These are phyloP conservation scores for Kondoa subrosea DNA, from an alignment of 768 basidiomycete genomes.

Conservation along the genomic window DNA sequence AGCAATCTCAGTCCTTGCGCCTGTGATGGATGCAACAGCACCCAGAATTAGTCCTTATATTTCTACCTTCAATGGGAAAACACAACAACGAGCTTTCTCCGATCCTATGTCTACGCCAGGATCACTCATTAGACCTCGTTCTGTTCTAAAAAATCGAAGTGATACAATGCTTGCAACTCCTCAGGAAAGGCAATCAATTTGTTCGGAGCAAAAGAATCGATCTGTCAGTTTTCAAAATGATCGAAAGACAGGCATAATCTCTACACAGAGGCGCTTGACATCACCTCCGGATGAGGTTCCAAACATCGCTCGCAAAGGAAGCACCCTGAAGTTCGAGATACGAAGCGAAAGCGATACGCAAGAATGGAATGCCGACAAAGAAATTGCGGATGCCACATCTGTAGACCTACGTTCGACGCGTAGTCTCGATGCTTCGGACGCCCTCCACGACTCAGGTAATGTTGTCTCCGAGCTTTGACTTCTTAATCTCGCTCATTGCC, in stretches of 20 bases:
- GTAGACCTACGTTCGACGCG: too few relatives aligned
- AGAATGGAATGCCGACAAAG: neutral
- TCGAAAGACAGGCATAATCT: constrained; percentile 49
- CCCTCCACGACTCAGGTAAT: too few relatives aligned
- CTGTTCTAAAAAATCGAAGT: constrained; percentile 32
- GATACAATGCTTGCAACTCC: constrained; percentile 31
- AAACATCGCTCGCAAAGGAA: neutral
- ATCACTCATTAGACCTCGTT: constrained; percentile 15
- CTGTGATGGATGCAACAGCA: neutral
- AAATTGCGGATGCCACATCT: neutral
- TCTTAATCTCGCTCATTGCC: too few relatives aligned
- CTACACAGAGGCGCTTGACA: neutral
- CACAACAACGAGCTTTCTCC: neutral
- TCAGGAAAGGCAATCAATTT: constrained; percentile 30
- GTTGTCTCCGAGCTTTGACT: too few relatives aligned
- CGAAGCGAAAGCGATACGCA: neutral
- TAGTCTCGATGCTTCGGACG: too few relatives aligned
- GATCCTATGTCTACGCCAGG: neutral
- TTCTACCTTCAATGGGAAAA: neutral
- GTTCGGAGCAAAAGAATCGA: constrained; percentile 13
- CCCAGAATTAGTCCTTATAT: neutral
- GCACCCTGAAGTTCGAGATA: neutral
- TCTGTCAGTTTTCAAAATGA: constrained; percentile 85
- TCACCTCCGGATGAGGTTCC: neutral
- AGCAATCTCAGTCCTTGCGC: neutral